Evolutionary conservation across 73 alveolate species (phyloP).

Genomic region (Uronychia binucleata): DNA sequence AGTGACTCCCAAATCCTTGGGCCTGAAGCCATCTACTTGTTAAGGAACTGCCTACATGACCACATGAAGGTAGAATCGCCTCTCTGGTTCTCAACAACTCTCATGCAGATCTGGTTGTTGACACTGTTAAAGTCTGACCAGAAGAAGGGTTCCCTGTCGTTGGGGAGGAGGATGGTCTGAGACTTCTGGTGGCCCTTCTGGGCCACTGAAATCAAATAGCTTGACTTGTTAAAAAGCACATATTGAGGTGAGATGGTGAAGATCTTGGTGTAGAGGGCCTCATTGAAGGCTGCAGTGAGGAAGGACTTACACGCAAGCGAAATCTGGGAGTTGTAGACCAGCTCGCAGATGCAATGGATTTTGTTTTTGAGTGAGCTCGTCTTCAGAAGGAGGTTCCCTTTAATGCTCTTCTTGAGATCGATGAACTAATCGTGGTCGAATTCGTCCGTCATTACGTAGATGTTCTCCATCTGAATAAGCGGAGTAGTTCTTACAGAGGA

Average conservation of each 20-base stretch:
- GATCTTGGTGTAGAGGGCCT: slow-evolving; percentile 41
- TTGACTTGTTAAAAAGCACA: slow-evolving; percentile 47
- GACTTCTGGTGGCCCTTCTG: slow-evolving; percentile 5
- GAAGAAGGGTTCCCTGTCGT: slow-evolving; percentile 3
- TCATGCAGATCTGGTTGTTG: background rate
- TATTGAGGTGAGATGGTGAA: slow-evolving; percentile 39
- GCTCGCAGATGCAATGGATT: slow-evolving; percentile 6
- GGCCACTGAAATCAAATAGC: slow-evolving; percentile 3
- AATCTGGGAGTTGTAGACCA: slow-evolving; percentile 30
- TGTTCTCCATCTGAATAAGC: background rate
- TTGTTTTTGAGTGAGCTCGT: background rate
- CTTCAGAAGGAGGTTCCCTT: background rate
- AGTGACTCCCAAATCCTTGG: slow-evolving; percentile 28
- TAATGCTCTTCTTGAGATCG: background rate
- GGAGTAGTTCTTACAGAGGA: background rate
- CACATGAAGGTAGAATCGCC: background rate
- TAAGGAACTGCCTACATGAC: background rate
- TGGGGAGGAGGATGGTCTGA: slow-evolving; percentile 9
- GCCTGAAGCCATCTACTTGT: slow-evolving; percentile 43
- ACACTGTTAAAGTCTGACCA: background rate
- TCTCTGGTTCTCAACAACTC: background rate
- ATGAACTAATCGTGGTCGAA: background rate
- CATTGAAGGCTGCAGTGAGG: slow-evolving; percentile 31
- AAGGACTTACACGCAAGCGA: slow-evolving; percentile 25
- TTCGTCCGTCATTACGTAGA: background rate